Conservation (phyloP, 306 rosid species). For the Macrotyloma uniflorum region DNA sequence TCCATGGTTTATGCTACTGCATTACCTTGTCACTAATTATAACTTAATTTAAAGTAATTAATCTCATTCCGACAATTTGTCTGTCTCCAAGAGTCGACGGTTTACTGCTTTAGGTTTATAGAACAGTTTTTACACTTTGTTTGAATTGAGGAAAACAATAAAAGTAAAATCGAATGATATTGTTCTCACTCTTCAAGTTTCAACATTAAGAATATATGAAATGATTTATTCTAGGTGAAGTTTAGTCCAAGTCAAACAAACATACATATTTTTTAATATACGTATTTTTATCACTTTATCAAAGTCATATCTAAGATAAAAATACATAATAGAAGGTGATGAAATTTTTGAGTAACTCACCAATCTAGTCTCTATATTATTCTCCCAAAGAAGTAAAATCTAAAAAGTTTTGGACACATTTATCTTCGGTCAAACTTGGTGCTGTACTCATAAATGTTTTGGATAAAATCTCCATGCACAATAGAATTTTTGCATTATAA, state of each 20-base stretch:
- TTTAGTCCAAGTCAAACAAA: neutral
- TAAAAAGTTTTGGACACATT: too few species aligned
- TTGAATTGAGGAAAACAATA: neutral
- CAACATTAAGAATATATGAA: too few species aligned
- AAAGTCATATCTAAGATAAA: neutral
- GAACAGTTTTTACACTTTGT: neutral
- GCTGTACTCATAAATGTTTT: too few species aligned
- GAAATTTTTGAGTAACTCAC: too few species aligned
- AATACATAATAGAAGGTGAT: neutral
- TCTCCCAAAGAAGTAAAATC: too few species aligned
- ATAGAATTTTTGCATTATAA: too few species aligned
- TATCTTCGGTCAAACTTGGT: too few species aligned
- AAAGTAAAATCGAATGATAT: neutral
- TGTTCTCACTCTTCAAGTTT: neutral
- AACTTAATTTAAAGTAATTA: neutral
- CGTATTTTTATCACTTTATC: too few species aligned
- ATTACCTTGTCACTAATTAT: neutral
- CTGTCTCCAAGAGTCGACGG: neutral
- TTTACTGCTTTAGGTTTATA: neutral
- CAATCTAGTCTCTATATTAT: too few species aligned
- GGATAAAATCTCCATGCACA: too few species aligned
- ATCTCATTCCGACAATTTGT: neutral
- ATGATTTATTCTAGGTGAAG: too few species aligned
- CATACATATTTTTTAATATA: neutral
- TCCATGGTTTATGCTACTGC: neutral